phyloP scores from a whole-genome alignment of 768 basidiomycete species.

The Calvatia gigantea region DNA sequence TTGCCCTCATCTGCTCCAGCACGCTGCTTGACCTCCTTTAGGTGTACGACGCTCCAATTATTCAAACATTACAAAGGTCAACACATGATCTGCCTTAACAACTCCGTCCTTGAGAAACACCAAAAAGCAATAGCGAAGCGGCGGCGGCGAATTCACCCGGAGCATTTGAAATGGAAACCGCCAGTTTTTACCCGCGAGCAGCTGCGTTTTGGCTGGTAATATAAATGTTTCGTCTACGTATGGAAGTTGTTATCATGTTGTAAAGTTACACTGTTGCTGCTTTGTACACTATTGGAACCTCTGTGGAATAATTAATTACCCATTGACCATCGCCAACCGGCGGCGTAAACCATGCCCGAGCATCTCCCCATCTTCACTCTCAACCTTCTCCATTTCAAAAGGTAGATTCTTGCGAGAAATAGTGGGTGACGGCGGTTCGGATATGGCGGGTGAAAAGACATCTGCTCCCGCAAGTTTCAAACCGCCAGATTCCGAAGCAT shows the following conservation, averaged over 20 bases:
- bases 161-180: conserved; percentile 89
- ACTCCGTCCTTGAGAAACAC: conserved; percentile 87
- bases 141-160: conserved; percentile 73
- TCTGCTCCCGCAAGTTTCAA: conserved; percentile 65
- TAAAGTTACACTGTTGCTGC: conserved; percentile 11
- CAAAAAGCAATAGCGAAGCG: conserved; percentile 80
- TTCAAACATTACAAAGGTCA: conserved; percentile 96
- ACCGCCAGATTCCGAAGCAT: conserved; percentile 43
- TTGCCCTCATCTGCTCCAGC: conserved; percentile 9
- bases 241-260: conserved; percentile 15
- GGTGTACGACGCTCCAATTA: conserved; percentile 89
- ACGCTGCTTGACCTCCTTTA: conserved; percentile 27
- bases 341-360: conserved; percentile 12
- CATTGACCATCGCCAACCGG: neutral
- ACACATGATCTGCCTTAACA: conserved; percentile 90
- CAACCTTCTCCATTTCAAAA: conserved; percentile 16
- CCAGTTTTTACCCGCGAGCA: conserved; percentile 90
- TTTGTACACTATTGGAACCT: conserved; percentile 3
- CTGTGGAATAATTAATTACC: neutral
- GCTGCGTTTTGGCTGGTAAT: conserved; percentile 69
- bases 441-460: conserved; percentile 69
- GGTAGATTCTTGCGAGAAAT: conserved; percentile 34
- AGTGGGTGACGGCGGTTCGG: conserved; percentile 63
- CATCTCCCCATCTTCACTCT: conserved; percentile 18
- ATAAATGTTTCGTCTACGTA: conserved; percentile 13